Evolutionary conservation across 805 yeast species (phyloP).

Genomic region (Hanseniaspora meyeri): DNA sequence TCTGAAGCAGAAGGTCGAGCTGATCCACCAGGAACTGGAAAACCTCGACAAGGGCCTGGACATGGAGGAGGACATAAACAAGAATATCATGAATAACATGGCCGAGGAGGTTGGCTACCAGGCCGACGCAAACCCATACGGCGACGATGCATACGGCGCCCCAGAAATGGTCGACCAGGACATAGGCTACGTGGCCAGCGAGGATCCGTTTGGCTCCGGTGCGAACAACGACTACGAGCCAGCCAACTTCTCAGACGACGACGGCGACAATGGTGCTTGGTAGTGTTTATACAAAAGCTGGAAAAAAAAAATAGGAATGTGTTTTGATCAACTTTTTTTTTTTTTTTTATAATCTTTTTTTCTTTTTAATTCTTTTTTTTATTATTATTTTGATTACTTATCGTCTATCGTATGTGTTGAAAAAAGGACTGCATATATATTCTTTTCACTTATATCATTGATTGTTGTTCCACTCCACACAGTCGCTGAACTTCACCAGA

Average conservation of each 20-base stretch:
- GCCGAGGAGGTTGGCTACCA: slow-evolving; percentile 34
- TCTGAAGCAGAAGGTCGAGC: slow-evolving; percentile 81
- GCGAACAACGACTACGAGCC: slow-evolving; percentile 22
- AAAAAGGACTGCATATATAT: background rate
- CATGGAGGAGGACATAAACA: slow-evolving; percentile 82
- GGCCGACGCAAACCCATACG: slow-evolving; percentile 19
- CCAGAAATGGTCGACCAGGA: slow-evolving; percentile 17
- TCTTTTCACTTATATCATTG: too few relatives aligned
- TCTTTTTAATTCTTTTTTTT: background rate
- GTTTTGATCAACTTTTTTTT: background rate
- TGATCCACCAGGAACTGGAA: slow-evolving; percentile 61
- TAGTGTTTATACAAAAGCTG: background rate
- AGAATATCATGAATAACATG: slow-evolving; percentile 47
- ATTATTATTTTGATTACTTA: background rate
- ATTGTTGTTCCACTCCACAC: slow-evolving; percentile 58
- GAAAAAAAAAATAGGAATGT: background rate
- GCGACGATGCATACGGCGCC: slow-evolving; percentile 18
- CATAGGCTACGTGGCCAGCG: slow-evolving; percentile 24
- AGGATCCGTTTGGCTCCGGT: slow-evolving; percentile 22
- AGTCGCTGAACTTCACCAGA: slow-evolving; percentile 62
- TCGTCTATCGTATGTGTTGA: background rate
- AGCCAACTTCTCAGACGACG: slow-evolving; percentile 23
- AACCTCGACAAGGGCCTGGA: slow-evolving; percentile 53
- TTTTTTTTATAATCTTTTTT: background rate
- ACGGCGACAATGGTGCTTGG: slow-evolving; percentile 18